These are phyloP conservation scores for Stephanodiscus triporus DNA, from an alignment of 108 stramenopile genomes.

Conservation along the genomic window DNA sequence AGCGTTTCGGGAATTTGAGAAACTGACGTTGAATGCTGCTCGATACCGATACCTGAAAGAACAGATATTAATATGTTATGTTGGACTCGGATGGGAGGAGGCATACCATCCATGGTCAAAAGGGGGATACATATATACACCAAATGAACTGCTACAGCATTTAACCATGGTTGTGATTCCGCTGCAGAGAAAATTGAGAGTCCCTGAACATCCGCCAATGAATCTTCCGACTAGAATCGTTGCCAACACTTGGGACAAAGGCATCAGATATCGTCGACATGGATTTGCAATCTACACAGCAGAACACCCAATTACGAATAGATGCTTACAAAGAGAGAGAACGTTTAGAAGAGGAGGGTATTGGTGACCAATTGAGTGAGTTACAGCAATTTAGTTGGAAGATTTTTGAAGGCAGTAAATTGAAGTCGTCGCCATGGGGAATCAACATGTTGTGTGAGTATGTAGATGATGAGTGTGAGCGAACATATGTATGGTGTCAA, in stretches of 20 bases:
- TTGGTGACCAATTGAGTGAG: constrained; percentile 1
- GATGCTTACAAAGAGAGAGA: background rate
- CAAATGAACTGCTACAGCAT: too few relatives aligned
- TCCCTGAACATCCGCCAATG: too few relatives aligned
- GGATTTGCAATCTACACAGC: background rate
- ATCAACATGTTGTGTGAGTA: constrained; percentile 12
- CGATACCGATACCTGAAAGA: too few relatives aligned
- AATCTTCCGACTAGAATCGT: too few relatives aligned
- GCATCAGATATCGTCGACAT: background rate
- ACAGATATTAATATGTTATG: background rate
- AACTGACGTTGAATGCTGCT: background rate
- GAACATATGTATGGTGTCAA: constrained; percentile 8
- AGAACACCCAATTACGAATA: background rate
- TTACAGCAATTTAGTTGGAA: constrained; percentile 1
- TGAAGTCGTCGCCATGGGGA: constrained; percentile 6
- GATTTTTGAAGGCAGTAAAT: constrained; percentile 3
- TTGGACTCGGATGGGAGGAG: constrained; percentile 8
- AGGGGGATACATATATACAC: background rate
- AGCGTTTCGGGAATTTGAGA: constrained; percentile 1
- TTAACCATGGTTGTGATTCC: too few relatives aligned
- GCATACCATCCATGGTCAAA: constrained; percentile 4
- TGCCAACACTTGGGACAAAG: background rate
- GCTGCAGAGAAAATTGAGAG: too few relatives aligned
- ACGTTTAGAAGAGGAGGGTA: background rate
- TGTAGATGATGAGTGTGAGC: background rate